A percentile compares a stretch with the other conserved stretches of the same genome.
phyloP scores from a whole-genome alignment of 768 basidiomycete genomes.

The Plicaturopsis crispa region DNA sequence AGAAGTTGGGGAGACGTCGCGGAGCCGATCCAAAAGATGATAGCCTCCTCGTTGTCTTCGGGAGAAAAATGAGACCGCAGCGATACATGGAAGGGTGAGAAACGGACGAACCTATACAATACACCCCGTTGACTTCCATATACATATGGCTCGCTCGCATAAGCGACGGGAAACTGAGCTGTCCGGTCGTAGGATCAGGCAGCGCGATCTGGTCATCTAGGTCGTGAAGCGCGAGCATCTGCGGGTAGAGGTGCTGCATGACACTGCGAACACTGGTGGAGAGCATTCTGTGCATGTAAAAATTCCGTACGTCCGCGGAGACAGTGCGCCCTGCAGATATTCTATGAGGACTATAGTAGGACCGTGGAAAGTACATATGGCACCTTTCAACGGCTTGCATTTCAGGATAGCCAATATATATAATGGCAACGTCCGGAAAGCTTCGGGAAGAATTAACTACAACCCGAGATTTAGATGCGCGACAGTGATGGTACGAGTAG shows the following conservation, averaged over 20 bases:
- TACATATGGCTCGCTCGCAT: conserved; percentile 80
- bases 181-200: conserved; percentile 51
- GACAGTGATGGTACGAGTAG: neutral
- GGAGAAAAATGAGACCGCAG: conserved; percentile 1
- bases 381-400: conserved; percentile 90
- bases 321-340: conserved; percentile 64
- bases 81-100: conserved; percentile 7
- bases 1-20: conserved; percentile 78
- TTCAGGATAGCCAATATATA: conserved; percentile 80
- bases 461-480: conserved; percentile 7
- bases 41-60: conserved; percentile 80
- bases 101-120: conserved; percentile 67
- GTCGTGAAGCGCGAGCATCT: conserved; percentile 82
- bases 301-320: conserved; percentile 90
- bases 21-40: conserved; percentile 87
- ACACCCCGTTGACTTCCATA: conserved; percentile 90
- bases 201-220: conserved; percentile 65
- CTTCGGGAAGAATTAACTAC: conserved; percentile 92
- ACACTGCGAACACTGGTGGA: conserved; percentile 61
- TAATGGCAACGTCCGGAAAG: conserved; percentile 79
- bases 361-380: conserved; percentile 7
- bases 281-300: conserved; percentile 69
- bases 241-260: conserved; percentile 82
- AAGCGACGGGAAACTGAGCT: conserved; percentile 59
- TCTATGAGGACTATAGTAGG: neutral